Evolutionary conservation across 2,329 filamentous ascomycete genomes (phyloP), one percentile per base, ranked within the genome.

Genomic region (Exophiala bonariae): DNA sequence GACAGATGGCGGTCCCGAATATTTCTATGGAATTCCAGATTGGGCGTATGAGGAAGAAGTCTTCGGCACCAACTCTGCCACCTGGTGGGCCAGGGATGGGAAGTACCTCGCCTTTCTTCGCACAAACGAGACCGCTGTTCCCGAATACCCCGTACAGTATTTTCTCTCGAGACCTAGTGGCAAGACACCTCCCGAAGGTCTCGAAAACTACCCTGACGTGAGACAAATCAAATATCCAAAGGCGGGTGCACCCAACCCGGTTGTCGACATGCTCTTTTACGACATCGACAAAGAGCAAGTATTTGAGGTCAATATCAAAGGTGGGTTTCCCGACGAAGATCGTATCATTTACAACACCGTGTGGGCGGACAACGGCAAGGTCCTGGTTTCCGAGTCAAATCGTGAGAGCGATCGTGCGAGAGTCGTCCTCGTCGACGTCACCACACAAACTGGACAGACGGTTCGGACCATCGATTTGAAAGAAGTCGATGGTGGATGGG

Each of bases 181-280:
- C 19, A 78, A 81, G 38, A 56, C 76, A 38, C 84, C 89, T 3
- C 66, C 74, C 7, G 71, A 78, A 1, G 90, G 89, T 16, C 81
- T 95, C 57, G 90, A 96, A 65, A 83, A 82, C 42, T 99, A 99
- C 63, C 93, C 93, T 0, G 91, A 97, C 62, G 84, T 92, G 28
- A 82, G 86, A 54, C 75, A 90, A 59, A 95, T 99, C 79, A 99
- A 99, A 68, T 99, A 99, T 61, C 95, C 93, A 38, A 97, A 97
- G 68, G 87, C 93, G 16, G 95, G 93, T 3, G 85, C 91, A 2
- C 90, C 92, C 37, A 99, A 99, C 66, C 93, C 93, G 0, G 81
- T 88, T 11, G 92, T 99, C 3, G 83, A 89, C 51, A 71, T 99
- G 23, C 79, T 88, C 44, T 95, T 97, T 68, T 97, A 92, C 67